These are phyloP conservation scores for Alternaria panax DNA, from an alignment of 2,329 filamentous ascomycete genomes.

Conservation along the genomic window DNA sequence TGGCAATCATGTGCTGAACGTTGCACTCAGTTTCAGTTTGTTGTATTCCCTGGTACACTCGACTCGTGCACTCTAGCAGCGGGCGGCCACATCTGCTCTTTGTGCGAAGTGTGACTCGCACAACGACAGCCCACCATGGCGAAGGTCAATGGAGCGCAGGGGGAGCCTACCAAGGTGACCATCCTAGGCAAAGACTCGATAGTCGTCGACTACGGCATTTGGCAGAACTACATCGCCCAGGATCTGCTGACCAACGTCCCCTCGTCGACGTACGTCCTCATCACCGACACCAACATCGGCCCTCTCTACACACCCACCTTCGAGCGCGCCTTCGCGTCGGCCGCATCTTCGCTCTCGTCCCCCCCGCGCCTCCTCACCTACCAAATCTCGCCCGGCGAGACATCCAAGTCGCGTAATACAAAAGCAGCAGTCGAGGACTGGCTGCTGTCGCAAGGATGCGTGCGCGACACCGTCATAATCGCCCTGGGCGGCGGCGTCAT, in stretches of 20 bases:
- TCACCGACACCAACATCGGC: conserved; percentile 93
- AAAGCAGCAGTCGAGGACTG: conserved; percentile 98
- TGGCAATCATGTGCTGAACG: conserved; percentile 12
- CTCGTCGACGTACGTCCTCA: conserved; percentile 92
- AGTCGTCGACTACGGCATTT: conserved; percentile 88
- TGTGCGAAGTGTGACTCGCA: conserved; percentile 21
- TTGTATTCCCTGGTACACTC: conserved; percentile 2
- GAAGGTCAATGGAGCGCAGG: conserved; percentile 32
- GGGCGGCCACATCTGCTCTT: conserved; percentile 6
- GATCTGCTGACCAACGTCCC: conserved; percentile 80
- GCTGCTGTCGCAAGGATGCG: conserved; percentile 92
- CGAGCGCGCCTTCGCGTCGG: conserved; percentile 67
- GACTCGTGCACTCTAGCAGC: background rate
- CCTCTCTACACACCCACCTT: conserved; percentile 83
- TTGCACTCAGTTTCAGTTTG: background rate
- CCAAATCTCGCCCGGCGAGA: conserved; percentile 90
- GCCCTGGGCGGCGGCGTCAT: conserved; percentile 96
- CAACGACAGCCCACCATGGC: conserved; percentile 37
- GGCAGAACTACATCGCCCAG: conserved; percentile 79
- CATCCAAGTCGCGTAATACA: conserved; percentile 89
- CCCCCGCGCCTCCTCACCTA: conserved; percentile 80
- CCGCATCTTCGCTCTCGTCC: conserved; percentile 53
- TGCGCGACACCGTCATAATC: conserved; percentile 91
- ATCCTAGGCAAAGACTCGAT: conserved; percentile 92
- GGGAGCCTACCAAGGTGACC: conserved; percentile 68